Percentiles rank a stretch among this genome's conserved stretches.
phyloP scores from a whole-genome alignment of 2,329 filamentous ascomycete genomes.

The Apiospora phragmitis region DNA sequence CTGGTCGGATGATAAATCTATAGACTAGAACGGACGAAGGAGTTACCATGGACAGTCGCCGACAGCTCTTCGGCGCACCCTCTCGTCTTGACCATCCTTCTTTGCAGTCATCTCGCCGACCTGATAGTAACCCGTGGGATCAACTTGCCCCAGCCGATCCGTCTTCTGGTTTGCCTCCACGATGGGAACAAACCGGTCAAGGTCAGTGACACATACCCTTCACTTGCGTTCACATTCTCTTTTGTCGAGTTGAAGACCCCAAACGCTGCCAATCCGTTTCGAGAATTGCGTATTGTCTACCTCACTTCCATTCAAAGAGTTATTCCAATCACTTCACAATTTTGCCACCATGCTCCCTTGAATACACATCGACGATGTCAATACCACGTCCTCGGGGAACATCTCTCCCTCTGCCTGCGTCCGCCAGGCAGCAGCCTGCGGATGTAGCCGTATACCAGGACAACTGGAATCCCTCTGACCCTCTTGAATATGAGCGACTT shows the following conservation, averaged over 20 bases:
- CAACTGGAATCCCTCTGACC: background rate
- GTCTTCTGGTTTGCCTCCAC: background rate
- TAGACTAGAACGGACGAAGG: background rate
- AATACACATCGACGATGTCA: background rate
- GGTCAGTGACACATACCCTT: background rate
- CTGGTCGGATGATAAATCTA: background rate
- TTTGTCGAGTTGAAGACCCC: background rate
- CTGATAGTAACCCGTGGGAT: background rate
- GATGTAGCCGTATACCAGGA: slow-evolving; percentile 2
- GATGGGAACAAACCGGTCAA: background rate
- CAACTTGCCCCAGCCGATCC: background rate
- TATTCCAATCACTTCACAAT: background rate
- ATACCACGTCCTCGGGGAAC: background rate
- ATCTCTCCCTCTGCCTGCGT: background rate
- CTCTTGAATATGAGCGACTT: background rate
- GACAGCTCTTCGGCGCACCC: background rate
- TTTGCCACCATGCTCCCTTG: background rate
- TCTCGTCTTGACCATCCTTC: background rate
- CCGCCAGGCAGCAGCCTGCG: background rate
- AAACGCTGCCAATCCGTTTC: background rate
- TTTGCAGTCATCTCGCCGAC: background rate
- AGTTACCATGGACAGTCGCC: background rate
- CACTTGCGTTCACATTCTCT: background rate
- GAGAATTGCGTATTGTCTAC: background rate
- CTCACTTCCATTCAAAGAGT: background rate